Percentiles rank a stretch among this genome's conserved stretches.
phyloP scores from a whole-genome alignment of 148 eudicot genomes.

The Silene conica region DNA sequence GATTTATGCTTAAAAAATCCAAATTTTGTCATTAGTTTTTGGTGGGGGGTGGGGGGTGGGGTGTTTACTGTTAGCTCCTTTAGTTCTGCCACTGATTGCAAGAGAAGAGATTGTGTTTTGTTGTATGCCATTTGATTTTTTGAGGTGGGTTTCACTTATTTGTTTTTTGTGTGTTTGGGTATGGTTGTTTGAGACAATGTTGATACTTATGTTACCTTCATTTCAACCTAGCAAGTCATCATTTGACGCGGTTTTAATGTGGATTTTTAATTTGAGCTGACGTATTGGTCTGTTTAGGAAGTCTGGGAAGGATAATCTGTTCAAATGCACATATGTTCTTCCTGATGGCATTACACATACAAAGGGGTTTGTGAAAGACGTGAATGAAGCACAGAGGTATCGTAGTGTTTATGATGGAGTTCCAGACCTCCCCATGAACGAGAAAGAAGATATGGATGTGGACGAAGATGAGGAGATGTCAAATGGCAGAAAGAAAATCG shows the following conservation, averaged over 20 bases:
- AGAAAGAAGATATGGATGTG: constrained; percentile 29
- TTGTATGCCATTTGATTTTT: too few relatives aligned
- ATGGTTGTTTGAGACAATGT: too few relatives aligned
- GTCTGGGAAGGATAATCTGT: constrained; percentile 62
- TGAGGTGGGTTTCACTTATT: too few relatives aligned
- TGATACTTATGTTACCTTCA: too few relatives aligned
- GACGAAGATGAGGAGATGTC: constrained; percentile 32
- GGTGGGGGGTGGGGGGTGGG: not conserved
- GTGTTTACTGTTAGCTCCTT: not conserved
- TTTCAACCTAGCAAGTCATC: not conserved
- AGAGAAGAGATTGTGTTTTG: not conserved
- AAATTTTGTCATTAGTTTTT: too few relatives aligned
- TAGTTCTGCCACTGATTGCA: not conserved
- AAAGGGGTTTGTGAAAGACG: constrained; percentile 80
- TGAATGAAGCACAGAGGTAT: constrained; percentile 68
- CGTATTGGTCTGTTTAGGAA: constrained; percentile 41
- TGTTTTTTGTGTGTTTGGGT: too few relatives aligned
- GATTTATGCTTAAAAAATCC: too few relatives aligned
- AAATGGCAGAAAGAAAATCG: constrained; percentile 50
- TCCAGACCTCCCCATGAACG: constrained; percentile 16
- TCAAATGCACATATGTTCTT: constrained; percentile 81
- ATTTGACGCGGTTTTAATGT: not conserved
- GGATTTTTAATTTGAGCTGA: constrained; percentile 1
- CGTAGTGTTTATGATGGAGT: constrained; percentile 39
- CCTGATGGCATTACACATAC: constrained; percentile 82